Conservation (phyloP, 495 filamentous ascomycete genomes). For the Aspergillus asperescens region DNA sequence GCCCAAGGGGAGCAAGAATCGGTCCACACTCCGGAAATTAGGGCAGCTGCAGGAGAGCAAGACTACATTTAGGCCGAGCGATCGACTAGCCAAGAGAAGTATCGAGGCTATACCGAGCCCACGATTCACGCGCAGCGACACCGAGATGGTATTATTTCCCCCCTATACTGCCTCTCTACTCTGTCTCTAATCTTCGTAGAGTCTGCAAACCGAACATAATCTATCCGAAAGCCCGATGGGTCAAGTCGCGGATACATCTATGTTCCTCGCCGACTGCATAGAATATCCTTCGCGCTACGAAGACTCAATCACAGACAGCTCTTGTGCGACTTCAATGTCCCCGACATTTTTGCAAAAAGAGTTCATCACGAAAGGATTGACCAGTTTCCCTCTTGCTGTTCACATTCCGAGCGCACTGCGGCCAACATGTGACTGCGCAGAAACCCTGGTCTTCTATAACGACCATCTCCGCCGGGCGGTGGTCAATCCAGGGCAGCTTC, state of each 20-base stretch:
- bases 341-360: conserved; percentile 35
- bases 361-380: conserved; percentile 25
- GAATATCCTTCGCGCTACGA: conserved; percentile 14
- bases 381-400: conserved; percentile 29
- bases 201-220: conserved; percentile 7
- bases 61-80: conserved; percentile 10
- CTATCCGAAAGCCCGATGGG: conserved; percentile 19
- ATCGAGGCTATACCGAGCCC: conserved; percentile 5
- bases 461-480: conserved; percentile 34
- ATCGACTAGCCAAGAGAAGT: neutral
- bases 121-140: neutral
- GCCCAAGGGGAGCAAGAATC: conserved; percentile 46
- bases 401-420: conserved; percentile 18
- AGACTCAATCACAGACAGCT: conserved; percentile 15
- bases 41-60: conserved; percentile 38
- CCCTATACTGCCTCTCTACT: too few species aligned
- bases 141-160: neutral
- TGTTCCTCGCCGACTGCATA: conserved; percentile 11
- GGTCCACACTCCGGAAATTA: conserved; percentile 39
- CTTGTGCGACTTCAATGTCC: conserved; percentile 31
- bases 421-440: conserved; percentile 34
- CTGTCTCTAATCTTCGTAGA: neutral
- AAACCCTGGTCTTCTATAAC: conserved; percentile 32
- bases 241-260: conserved; percentile 9
- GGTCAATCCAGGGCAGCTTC: conserved; percentile 25